Percentiles rank a stretch among this genome's conserved stretches.
phyloP scores from a whole-genome alignment of 148 eudicot species.

The Gaultheria prostrata region DNA sequence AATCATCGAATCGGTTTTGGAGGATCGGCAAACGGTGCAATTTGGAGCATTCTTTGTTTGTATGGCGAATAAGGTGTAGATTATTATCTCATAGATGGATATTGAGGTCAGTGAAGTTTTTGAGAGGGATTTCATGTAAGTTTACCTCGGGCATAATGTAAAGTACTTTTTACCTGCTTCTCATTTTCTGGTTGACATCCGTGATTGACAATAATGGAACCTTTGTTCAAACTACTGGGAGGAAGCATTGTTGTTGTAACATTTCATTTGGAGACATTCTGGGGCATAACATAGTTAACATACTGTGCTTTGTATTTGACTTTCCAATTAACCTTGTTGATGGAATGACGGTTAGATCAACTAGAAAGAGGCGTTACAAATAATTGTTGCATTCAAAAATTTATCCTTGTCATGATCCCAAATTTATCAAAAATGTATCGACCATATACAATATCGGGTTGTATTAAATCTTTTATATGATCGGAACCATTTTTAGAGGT shows the following conservation, averaged over 20 bases:
- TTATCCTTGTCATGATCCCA: neutral
- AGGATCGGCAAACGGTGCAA: neutral
- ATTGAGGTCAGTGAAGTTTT: neutral
- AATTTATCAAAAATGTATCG: neutral
- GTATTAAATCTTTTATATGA: neutral
- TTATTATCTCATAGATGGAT: neutral
- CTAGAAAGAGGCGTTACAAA: no score
- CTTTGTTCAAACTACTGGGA: neutral
- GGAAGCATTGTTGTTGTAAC: neutral
- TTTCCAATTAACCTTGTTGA: neutral
- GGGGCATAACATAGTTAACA: neutral
- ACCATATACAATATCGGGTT: no score
- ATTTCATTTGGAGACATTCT: neutral
- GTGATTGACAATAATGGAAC: conserved; percentile 5
- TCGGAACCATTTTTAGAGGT: neutral
- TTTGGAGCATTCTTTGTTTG: neutral
- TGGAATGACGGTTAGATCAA: neutral
- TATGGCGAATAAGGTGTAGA: neutral
- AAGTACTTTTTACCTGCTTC: neutral
- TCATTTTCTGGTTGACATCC: neutral
- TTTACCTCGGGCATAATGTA: neutral
- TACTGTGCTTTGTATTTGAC: neutral
- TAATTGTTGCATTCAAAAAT: no score
- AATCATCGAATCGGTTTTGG: neutral
- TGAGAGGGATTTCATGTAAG: neutral